These are phyloP conservation scores for Quercus glauca DNA, from an alignment of 306 rosid species.

Conservation along the genomic window DNA sequence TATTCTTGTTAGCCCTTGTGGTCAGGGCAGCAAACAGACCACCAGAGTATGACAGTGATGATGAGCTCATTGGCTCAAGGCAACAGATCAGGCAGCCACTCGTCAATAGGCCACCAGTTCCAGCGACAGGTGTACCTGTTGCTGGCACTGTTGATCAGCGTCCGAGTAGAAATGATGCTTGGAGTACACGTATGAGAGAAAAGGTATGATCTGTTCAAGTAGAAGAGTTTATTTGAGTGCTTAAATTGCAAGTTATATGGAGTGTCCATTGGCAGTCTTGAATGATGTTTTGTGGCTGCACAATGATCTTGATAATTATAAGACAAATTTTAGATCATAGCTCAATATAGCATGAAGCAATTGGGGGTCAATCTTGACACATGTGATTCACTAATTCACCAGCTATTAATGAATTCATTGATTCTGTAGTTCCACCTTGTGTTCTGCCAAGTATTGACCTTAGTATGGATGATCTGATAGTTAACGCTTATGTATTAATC, in stretches of 20 bases:
- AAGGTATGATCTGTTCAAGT: conserved; percentile 50
- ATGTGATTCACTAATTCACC: neutral
- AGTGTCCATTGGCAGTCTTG: neutral
- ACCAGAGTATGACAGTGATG: conserved; percentile 87
- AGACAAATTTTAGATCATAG: neutral
- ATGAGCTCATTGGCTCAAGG: conserved; percentile 71
- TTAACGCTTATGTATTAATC: neutral
- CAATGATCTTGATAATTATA: neutral
- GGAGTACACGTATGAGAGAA: conserved; percentile 99
- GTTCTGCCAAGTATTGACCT: neutral
- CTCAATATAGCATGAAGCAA: neutral
- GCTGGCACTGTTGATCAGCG: conserved; percentile 71
- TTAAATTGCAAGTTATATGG: neutral
- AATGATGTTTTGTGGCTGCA: neutral
- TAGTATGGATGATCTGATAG: neutral
- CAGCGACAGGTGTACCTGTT: conserved; percentile 79
- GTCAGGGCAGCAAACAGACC: conserved; percentile 85
- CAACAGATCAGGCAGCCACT: conserved; percentile 82
- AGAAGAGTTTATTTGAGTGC: neutral
- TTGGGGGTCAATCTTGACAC: neutral
- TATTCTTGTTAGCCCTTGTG: conserved; percentile 80
- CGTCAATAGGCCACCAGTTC: conserved; percentile 64
- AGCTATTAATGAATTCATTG: neutral
- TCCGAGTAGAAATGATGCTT: conserved; percentile 85
- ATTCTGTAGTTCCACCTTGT: neutral